Evolutionary conservation across 1,284 basidiomycete genomes (phyloP).

Genomic region (Irpex sp.): DNA sequence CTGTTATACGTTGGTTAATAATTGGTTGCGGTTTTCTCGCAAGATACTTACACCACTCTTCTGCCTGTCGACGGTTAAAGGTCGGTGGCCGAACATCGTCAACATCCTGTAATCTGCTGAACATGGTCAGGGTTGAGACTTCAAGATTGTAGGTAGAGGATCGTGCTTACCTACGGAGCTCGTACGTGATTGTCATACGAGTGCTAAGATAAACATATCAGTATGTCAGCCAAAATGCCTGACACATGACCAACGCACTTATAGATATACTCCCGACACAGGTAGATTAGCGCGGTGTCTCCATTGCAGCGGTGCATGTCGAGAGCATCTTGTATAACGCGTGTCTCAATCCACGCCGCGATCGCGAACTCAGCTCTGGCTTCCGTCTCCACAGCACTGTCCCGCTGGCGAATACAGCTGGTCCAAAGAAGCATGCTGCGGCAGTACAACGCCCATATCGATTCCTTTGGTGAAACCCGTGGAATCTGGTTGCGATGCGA

Average conservation of each 20-base stretch:
- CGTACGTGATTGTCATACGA: slow-evolving; percentile 62
- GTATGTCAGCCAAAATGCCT: not conserved
- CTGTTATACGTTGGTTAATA: slow-evolving; percentile 28
- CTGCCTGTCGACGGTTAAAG: slow-evolving; percentile 63
- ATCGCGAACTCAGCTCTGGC: slow-evolving; percentile 57
- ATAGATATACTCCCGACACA: slow-evolving; percentile 67
- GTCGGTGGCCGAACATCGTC: slow-evolving; percentile 33
- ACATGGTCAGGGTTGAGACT: slow-evolving; percentile 17
- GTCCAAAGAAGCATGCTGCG: slow-evolving; percentile 77
- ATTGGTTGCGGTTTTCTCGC: not conserved
- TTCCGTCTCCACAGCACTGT: slow-evolving; percentile 38
- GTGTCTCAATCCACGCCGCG: slow-evolving; percentile 59
- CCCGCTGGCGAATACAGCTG: slow-evolving; percentile 52
- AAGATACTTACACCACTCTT: slow-evolving; percentile 69
- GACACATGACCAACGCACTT: slow-evolving; percentile 48
- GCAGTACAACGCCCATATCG: slow-evolving; percentile 75
- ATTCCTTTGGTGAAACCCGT: slow-evolving; percentile 56
- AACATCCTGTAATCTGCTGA: slow-evolving; percentile 32
- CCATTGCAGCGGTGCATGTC: slow-evolving; percentile 65
- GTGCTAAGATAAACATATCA: slow-evolving; percentile 40
- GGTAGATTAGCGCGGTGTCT: slow-evolving; percentile 62
- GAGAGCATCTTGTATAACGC: slow-evolving; percentile 60
- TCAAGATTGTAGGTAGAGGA: slow-evolving; percentile 16
- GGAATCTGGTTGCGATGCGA: not conserved
- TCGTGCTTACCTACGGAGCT: slow-evolving; percentile 56